phyloP scores from a whole-genome alignment of 805 yeast species.

The Ogataea methanolica region DNA sequence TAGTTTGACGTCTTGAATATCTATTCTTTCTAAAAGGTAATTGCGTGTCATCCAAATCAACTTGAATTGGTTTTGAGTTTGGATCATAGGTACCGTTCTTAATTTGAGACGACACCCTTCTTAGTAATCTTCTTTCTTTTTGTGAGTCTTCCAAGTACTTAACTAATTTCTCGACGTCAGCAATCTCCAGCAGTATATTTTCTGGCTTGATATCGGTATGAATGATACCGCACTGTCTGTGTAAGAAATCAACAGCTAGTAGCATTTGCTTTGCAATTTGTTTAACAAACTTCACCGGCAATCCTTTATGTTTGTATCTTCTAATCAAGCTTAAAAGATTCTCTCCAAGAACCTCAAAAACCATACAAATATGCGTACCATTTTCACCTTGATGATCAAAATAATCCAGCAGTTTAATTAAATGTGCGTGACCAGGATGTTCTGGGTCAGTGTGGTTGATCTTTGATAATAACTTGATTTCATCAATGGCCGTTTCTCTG shows the following conservation, averaged over 20 bases:
- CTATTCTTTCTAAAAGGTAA: conserved; percentile 31
- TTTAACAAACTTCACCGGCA: conserved; percentile 52
- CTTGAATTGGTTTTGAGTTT: conserved; percentile 6
- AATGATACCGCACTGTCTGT: conserved; percentile 58
- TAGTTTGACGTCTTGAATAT: conserved; percentile 59
- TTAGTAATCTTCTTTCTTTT: conserved; percentile 30
- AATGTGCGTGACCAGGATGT: conserved; percentile 79
- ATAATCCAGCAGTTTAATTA: conserved; percentile 75
- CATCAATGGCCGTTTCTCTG: conserved; percentile 93
- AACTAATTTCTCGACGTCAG: conserved; percentile 49
- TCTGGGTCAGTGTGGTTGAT: conserved; percentile 56
- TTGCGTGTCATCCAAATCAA: conserved; percentile 14
- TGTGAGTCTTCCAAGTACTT: conserved; percentile 37
- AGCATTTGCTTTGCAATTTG: conserved; percentile 55
- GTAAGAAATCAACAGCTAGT: conserved; percentile 53
- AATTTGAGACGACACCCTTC: conserved; percentile 23
- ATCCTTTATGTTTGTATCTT: conserved; percentile 49
- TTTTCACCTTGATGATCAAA: conserved; percentile 86
- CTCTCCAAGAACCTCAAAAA: conserved; percentile 95
- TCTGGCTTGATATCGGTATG: conserved; percentile 80
- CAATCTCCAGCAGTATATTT: conserved; percentile 52
- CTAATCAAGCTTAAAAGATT: conserved; percentile 80
- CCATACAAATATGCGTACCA: conserved; percentile 95
- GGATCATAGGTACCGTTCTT: conserved; percentile 16
- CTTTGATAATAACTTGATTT: conserved; percentile 70